A percentile compares a stretch with the other conserved stretches of the same genome.
Conservation (phyloP, 1,284 basidiomycete genomes). For the Papiliotrema flavescens region DNA sequence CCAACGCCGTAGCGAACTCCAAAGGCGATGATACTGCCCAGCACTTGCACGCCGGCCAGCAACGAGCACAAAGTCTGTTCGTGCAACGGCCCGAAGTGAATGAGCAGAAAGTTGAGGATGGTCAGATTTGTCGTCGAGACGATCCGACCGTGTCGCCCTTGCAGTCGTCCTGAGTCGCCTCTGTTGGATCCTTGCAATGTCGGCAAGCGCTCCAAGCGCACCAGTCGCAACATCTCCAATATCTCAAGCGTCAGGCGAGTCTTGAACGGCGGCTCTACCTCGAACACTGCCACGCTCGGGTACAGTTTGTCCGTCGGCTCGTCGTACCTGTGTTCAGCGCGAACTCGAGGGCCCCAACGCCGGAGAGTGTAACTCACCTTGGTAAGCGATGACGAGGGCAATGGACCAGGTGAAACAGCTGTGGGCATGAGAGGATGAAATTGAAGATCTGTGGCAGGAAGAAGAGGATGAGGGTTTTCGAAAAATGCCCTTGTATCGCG, state of each 20-base stretch:
- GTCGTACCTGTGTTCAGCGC: slow-evolving; percentile 59
- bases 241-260: slow-evolving; percentile 58
- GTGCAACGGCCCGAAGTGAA: slow-evolving; percentile 72
- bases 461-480: slow-evolving; percentile 93
- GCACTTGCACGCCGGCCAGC: slow-evolving; percentile 69
- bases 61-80: slow-evolving; percentile 70
- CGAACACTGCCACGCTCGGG: slow-evolving; percentile 67
- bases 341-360: background rate
- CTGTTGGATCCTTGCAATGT: slow-evolving; percentile 33
- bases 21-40: slow-evolving; percentile 74
- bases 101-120: slow-evolving; percentile 75
- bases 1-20: slow-evolving; percentile 80
- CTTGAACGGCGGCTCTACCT: slow-evolving; percentile 53
- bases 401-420: slow-evolving; percentile 87
- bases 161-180: background rate
- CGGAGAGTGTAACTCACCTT: slow-evolving; percentile 55
- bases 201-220: slow-evolving; percentile 61
- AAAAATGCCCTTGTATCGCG: slow-evolving; percentile 94
- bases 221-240: slow-evolving; percentile 62
- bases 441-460: slow-evolving; percentile 99
- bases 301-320: slow-evolving; percentile 65
- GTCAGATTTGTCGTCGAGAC: slow-evolving; percentile 77
- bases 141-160: slow-evolving; percentile 46
- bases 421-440: slow-evolving; percentile 89
- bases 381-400: slow-evolving; percentile 94